A percentile compares a stretch with the other conserved stretches of the same genome.
phyloP scores from a whole-genome alignment of 345 rosid species.

The Barbarea vulgaris region DNA sequence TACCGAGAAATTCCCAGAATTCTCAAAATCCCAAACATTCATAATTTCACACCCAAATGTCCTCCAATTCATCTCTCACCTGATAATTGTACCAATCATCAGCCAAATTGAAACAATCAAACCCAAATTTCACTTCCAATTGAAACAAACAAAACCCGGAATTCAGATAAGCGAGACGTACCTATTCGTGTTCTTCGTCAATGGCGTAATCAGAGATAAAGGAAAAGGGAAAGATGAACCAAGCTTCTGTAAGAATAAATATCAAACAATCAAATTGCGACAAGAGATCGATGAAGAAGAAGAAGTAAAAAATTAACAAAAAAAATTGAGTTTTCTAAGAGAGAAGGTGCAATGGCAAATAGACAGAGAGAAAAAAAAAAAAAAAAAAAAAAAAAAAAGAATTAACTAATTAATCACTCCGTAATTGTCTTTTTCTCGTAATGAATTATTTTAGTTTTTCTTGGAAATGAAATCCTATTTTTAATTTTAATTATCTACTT shows the following conservation, averaged over 20 bases:
- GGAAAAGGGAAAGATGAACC: conserved; percentile 3
- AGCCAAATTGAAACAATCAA: conserved; percentile 19
- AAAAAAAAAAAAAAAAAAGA: background rate
- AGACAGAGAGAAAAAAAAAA: background rate
- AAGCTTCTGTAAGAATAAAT: background rate
- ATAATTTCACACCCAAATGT: conserved; percentile 19
- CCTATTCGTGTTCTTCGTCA: conserved; percentile 39
- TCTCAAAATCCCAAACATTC: background rate
- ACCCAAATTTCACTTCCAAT: background rate
- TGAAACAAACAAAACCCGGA: background rate
- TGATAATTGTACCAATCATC: conserved; percentile 31
- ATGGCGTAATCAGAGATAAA: background rate
- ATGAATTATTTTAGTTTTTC: background rate
- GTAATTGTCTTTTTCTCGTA: conserved; percentile 36
- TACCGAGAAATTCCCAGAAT: conserved; percentile 11
- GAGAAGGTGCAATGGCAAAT: conserved; percentile 18
- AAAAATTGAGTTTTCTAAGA: conserved; percentile 11
- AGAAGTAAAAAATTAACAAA: background rate
- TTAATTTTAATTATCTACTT: conserved; percentile 20
- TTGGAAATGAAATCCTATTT: conserved; percentile 24
- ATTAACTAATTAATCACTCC: background rate
- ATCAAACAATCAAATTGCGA: background rate
- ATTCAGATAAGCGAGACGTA: conserved; percentile 35
- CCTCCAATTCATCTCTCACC: conserved; percentile 39
- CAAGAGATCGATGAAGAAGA: conserved; percentile 21